Conservation (phyloP, 805 yeast species). For the Cyberlindnera veronae region DNA sequence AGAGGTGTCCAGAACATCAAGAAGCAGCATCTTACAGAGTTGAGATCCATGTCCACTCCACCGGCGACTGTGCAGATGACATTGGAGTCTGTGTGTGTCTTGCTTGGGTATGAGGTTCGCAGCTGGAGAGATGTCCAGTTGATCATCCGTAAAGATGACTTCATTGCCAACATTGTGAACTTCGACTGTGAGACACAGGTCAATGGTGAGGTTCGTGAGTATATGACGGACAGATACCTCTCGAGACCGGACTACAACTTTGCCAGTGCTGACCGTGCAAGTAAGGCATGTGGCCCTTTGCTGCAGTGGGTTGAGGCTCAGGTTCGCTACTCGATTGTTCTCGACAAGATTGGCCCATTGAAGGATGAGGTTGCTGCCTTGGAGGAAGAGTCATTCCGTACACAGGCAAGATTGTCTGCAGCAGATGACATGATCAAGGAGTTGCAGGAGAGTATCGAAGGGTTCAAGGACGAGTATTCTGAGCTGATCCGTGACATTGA, state of each 20-base stretch:
- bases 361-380: constrained; percentile 57
- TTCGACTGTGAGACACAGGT: constrained; percentile 64
- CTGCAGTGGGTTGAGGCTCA: constrained; percentile 89
- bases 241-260: constrained; percentile 61
- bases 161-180: constrained; percentile 75
- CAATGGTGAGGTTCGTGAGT: constrained; percentile 45
- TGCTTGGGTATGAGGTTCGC: constrained; percentile 66
- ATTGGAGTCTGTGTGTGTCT: constrained; percentile 79
- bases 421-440: constrained; percentile 80
- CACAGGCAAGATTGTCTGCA: constrained; percentile 67
- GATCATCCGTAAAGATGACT: constrained; percentile 81
- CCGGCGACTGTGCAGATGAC: constrained; percentile 84
- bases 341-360: constrained; percentile 72
- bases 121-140: constrained; percentile 83
- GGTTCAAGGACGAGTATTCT: constrained; percentile 66
- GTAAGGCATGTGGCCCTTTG: constrained; percentile 93
- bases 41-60: constrained; percentile 86
- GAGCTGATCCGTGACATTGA: constrained; percentile 76
- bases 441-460: constrained; percentile 62
- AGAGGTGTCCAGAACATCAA: constrained; percentile 89
- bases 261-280: constrained; percentile 79
- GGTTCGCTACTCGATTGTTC: constrained; percentile 65
- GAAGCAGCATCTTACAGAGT: constrained; percentile 86
- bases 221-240: constrained; percentile 59
- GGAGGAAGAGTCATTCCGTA: constrained; percentile 57